phyloP scores from a whole-genome alignment of 2,329 filamentous ascomycete genomes.

The Magnaporthiopsis poae region DNA sequence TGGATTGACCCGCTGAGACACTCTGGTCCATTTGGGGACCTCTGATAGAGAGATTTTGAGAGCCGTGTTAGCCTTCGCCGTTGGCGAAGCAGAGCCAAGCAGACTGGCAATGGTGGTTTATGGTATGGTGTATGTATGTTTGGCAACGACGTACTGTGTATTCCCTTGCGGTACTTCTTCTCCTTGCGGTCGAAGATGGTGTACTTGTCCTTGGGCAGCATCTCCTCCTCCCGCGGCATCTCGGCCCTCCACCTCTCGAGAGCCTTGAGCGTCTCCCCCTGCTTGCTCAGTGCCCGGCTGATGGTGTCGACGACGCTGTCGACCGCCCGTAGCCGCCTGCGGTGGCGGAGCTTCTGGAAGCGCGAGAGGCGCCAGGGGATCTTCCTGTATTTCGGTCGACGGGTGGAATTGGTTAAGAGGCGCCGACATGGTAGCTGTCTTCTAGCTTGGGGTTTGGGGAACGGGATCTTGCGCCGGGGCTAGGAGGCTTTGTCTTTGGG shows the following conservation, averaged over 20 bases:
- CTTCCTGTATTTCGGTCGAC: conserved; percentile 51
- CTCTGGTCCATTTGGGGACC: conserved; percentile 85
- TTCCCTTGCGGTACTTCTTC: conserved; percentile 90
- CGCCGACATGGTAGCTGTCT: background rate
- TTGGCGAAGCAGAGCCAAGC: background rate
- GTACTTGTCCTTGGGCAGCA: conserved; percentile 95
- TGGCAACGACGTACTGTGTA: conserved; percentile 77
- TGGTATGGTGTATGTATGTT: background rate
- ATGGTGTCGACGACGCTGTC: conserved; percentile 80
- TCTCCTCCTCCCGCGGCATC: conserved; percentile 93
- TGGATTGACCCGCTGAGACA: conserved; percentile 87
- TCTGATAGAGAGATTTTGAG: conserved; percentile 36
- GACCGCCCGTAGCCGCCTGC: conserved; percentile 71
- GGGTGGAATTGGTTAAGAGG: conserved; percentile 1
- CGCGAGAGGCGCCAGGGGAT: conserved; percentile 89
- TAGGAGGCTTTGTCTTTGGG: no score
- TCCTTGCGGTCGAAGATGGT: conserved; percentile 94
- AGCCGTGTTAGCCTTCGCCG: background rate
- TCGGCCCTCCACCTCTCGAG: conserved; percentile 86
- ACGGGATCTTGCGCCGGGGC: no score
- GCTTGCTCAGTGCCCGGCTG: conserved; percentile 64
- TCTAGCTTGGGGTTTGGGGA: no score
- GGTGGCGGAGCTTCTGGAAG: conserved; percentile 81
- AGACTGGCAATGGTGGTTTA: background rate
- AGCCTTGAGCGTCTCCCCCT: conserved; percentile 62